These are phyloP conservation scores for Brettanomyces custersianus DNA, from an alignment of 805 yeast species.

Conservation along the genomic window DNA sequence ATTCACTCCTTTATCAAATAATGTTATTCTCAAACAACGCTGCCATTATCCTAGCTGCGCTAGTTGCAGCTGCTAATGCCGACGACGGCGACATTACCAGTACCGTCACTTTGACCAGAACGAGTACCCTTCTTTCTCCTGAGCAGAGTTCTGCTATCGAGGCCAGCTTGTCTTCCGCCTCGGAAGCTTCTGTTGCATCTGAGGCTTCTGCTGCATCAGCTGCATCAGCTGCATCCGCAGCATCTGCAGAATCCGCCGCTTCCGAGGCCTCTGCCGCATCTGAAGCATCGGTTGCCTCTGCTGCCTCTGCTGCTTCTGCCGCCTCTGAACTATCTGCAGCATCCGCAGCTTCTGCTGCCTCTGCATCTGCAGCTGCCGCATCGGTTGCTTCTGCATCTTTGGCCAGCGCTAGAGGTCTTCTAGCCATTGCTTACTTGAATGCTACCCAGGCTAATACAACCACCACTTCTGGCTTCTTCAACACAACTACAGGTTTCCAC, in stretches of 20 bases:
- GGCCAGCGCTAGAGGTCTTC: slow-evolving; percentile 28
- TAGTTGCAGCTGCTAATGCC: slow-evolving; percentile 5
- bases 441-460: slow-evolving; percentile 1
- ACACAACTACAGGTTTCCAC: slow-evolving; percentile 7
- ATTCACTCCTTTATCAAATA: slow-evolving; percentile 14
- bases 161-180: slow-evolving; percentile 16
- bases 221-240: slow-evolving; percentile 13
- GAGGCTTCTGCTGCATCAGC: slow-evolving; percentile 19
- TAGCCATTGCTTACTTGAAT: slow-evolving; percentile 32
- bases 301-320: slow-evolving; percentile 14
- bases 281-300: slow-evolving; percentile 10
- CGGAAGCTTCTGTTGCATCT: slow-evolving; percentile 22
- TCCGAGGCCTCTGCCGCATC: slow-evolving; percentile 10
- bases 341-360: slow-evolving; percentile 14
- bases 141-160: slow-evolving; percentile 29
- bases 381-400: slow-evolving; percentile 18
- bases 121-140: slow-evolving; percentile 38
- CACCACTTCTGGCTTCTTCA: slow-evolving; percentile 5
- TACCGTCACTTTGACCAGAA: slow-evolving; percentile 35
- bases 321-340: slow-evolving; percentile 16
- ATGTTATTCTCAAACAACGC: slow-evolving; percentile 7
- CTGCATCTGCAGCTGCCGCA: slow-evolving; percentile 14
- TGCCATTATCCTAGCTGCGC: slow-evolving; percentile 16
- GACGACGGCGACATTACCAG: slow-evolving; percentile 34
- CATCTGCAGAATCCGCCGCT: slow-evolving; percentile 13